These are phyloP conservation scores for Aspergillus viridinutans DNA, from an alignment of 2,329 filamentous ascomycete genomes.

Conservation along the genomic window DNA sequence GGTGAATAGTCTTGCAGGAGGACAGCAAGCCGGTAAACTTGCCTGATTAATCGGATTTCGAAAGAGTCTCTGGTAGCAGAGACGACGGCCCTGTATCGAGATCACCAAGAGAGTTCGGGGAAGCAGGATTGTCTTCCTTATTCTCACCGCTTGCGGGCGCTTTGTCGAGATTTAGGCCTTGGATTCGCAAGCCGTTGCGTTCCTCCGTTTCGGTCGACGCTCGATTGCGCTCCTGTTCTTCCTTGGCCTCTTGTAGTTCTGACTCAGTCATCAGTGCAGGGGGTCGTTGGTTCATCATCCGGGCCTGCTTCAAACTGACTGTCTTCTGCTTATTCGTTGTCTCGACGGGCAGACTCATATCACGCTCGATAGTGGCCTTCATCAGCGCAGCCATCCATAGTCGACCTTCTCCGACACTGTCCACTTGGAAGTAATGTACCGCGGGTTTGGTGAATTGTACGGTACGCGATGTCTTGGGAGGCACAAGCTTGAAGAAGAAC, in stretches of 20 bases:
- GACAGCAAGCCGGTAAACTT: neutral
- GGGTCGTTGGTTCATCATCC: constrained; percentile 80
- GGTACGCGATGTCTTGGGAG: constrained; percentile 81
- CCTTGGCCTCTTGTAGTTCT: constrained; percentile 18
- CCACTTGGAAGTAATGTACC: constrained; percentile 95
- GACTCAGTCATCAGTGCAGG: constrained; percentile 72
- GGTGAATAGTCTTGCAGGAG: constrained; percentile 7
- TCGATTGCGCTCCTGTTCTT: constrained; percentile 21
- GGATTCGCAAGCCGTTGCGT: constrained; percentile 31
- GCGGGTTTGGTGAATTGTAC: constrained; percentile 98
- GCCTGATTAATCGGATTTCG: constrained; percentile 16
- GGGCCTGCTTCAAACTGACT: constrained; percentile 84
- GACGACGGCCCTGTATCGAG: constrained; percentile 22
- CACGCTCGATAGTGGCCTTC: constrained; percentile 97
- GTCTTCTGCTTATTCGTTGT: constrained; percentile 97
- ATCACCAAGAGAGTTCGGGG: constrained; percentile 22
- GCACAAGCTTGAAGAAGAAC: constrained; percentile 98
- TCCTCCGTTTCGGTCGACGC: constrained; percentile 14
- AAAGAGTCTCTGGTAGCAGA: constrained; percentile 26
- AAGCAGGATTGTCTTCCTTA: constrained; percentile 3
- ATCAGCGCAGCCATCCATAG: constrained; percentile 98
- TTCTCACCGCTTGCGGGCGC: constrained; percentile 10
- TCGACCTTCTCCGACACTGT: constrained; percentile 80
- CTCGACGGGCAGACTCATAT: constrained; percentile 70
- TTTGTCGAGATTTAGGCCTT: constrained; percentile 30